phyloP scores from a whole-genome alignment of 371 early-diverging fungal species.

The Rhizomucor miehei region DNA sequence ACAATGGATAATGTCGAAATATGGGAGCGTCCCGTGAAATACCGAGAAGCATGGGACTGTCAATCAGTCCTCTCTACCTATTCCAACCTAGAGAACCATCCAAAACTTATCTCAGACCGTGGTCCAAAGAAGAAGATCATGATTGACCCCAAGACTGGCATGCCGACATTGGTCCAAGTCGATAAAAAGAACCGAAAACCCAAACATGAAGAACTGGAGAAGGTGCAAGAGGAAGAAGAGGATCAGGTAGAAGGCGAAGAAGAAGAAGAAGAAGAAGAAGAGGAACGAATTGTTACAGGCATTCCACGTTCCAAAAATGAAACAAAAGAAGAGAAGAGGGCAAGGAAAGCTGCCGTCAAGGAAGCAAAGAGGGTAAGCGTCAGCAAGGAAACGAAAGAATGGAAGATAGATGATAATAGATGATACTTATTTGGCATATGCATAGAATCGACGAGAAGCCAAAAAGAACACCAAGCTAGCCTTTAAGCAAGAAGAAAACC shows the following conservation, averaged over 20 bases:
- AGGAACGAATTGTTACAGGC: constrained; percentile 48
- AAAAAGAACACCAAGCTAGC: constrained; percentile 75
- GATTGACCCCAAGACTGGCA: constrained; percentile 65
- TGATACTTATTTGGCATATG: not conserved
- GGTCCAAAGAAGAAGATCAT: constrained; percentile 44
- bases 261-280: constrained; percentile 46
- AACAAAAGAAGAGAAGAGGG: constrained; percentile 85
- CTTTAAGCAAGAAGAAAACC: constrained; percentile 63
- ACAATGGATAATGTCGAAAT: constrained; percentile 6
- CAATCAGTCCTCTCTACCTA: constrained; percentile 80
- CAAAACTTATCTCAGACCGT: constrained; percentile 62
- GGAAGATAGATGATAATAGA: not conserved
- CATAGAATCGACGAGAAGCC: constrained; percentile 56
- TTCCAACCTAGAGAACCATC: constrained; percentile 83
- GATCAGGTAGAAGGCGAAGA: constrained; percentile 42
- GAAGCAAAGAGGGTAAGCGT: constrained; percentile 62
- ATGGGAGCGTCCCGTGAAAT: constrained; percentile 25
- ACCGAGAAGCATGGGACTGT: constrained; percentile 76
- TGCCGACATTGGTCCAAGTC: constrained; percentile 55
- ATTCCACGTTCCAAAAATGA: constrained; percentile 70
- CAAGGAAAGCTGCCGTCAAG: constrained; percentile 82
- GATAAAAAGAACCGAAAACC: constrained; percentile 32
- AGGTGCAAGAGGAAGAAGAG: constrained; percentile 22
- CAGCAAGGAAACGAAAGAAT: not conserved
- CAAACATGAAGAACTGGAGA: constrained; percentile 11